Base-by-base conservation (phyloP, 352 stramenopile genomes). In the Saprolegnia diclina region DNA sequence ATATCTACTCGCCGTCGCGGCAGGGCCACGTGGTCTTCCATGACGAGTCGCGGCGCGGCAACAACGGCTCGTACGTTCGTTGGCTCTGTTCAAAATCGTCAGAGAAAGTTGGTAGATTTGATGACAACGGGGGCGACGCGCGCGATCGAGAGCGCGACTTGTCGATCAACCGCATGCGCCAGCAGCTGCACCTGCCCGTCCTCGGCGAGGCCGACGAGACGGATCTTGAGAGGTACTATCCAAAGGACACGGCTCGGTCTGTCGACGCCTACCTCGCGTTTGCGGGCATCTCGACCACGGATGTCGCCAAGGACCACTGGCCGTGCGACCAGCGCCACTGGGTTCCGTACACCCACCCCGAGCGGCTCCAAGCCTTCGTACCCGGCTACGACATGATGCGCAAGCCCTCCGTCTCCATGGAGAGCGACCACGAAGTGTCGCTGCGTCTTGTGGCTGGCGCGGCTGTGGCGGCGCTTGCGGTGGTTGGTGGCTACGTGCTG, bases 1-100 rank as follows among this genome's bases (percentile, higher is more conserved):
- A 76, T 45, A 56, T 76, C 21, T 76, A 76, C 64, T 66, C 53
- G 7, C 71, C 71, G 26, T 69, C 50, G 16, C 50, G 61, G 14
- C 53, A 26, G 4, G 38, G 65, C 5, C n/a, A 2, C 0, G 81
- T 89, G 16, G 74, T 90, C 32, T 89, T 85, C 67, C 82, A 90
- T 72, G 87, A 90, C 59, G 88, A 89, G 70, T 85, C 79, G 10
- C 45, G 13, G 1, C 3, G 1, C 11, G 42, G n/a, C 57, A 2
- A 65, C 52, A 59, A 59, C 35, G 52, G 52, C 24, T 21, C 11
- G 52, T 59, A 19, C 24, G 52, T 59, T 7, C 52, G 9, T 59
- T 59, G 46, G 71, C 46, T 73, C 73, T 72, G 64, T 73, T 5
- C 64, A 65, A 40, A 44, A 67, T 67, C 65, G 63, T 35, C 5